Percentiles rank a stretch among this genome's conserved stretches.
These are phyloP conservation scores for Gossypium bickii DNA, from an alignment of 345 rosid genomes.

Conservation along the genomic window DNA sequence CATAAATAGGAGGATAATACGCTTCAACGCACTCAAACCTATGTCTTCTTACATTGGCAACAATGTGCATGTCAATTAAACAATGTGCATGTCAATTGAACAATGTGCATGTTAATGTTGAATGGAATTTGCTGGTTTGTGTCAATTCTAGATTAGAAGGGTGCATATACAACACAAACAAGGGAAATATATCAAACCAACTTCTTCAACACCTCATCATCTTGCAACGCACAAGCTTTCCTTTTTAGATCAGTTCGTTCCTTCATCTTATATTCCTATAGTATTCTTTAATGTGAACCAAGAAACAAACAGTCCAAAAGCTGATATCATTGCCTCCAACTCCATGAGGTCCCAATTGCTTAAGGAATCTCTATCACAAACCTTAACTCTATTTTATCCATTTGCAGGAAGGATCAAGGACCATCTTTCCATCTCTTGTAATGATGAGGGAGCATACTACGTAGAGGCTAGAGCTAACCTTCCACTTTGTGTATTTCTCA, in stretches of 20 bases:
- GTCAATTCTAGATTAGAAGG: too few species aligned
- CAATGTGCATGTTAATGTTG: too few species aligned
- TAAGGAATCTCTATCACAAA: conserved; percentile 18
- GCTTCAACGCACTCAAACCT: too few species aligned
- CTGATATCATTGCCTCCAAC: not conserved
- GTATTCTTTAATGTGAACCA: not conserved
- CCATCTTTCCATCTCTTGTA: conserved; percentile 13
- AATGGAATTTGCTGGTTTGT: too few species aligned
- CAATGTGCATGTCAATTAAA: too few species aligned
- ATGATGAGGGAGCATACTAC: conserved; percentile 19
- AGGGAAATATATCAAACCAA: not conserved
- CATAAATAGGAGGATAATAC: too few species aligned
- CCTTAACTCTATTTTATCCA: conserved; percentile 19
- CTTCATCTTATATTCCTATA: not conserved
- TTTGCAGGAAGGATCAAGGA: conserved; percentile 22
- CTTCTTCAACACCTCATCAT: conserved; percentile 4
- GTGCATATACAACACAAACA: too few species aligned
- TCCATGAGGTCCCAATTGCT: not conserved
- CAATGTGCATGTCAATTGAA: too few species aligned
- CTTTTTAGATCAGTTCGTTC: not conserved
- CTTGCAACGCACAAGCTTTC: not conserved
- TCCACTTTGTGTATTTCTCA: not conserved
- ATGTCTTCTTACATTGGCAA: too few species aligned
- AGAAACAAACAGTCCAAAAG: not conserved
- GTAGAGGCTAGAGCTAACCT: not conserved